Evolutionary conservation across 495 filamentous ascomycete species (phyloP).

Genomic region (Talaromyces trachyspermus): DNA sequence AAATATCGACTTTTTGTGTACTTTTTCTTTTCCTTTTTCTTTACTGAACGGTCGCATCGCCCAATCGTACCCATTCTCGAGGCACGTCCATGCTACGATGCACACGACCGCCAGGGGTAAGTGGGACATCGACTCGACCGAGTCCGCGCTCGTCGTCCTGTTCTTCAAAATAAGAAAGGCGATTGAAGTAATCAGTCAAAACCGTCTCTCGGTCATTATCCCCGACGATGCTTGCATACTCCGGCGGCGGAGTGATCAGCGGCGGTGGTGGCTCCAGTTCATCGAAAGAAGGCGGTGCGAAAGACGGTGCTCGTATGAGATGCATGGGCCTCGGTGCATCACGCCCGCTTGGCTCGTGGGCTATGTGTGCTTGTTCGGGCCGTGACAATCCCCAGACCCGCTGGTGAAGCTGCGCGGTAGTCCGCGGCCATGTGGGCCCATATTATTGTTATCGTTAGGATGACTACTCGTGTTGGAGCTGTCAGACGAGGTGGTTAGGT

Average conservation of each 20-base stretch:
- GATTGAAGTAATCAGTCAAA: conserved; percentile 85
- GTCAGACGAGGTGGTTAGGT: conserved; percentile 26
- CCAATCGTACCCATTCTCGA: conserved; percentile 46
- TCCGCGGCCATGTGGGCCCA: conserved; percentile 14
- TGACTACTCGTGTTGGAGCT: conserved; percentile 10
- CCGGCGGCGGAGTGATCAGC: conserved; percentile 76
- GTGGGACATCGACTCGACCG: conserved; percentile 54
- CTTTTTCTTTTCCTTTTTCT: background rate
- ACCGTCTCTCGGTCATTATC: conserved; percentile 65
- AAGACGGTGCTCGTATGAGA: conserved; percentile 78
- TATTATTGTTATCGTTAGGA: background rate
- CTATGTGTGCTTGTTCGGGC: conserved; percentile 42
- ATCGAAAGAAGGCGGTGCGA: conserved; percentile 86
- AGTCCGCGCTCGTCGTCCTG: conserved; percentile 45
- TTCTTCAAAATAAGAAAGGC: conserved; percentile 53
- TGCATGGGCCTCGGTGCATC: conserved; percentile 71
- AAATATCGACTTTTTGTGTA: background rate
- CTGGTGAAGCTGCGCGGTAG: conserved; percentile 40
- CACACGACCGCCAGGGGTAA: conserved; percentile 62
- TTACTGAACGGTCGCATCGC: conserved; percentile 27
- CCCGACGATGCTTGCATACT: conserved; percentile 79
- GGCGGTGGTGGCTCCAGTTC: conserved; percentile 81
- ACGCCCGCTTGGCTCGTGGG: conserved; percentile 29
- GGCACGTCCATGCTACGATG: conserved; percentile 63
- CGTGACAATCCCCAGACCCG: conserved; percentile 38